Evolutionary conservation across 1,284 basidiomycete species (phyloP), one percentile per base, ranked within the genome.

Genomic region (Leccinum pachyderme): DNA sequence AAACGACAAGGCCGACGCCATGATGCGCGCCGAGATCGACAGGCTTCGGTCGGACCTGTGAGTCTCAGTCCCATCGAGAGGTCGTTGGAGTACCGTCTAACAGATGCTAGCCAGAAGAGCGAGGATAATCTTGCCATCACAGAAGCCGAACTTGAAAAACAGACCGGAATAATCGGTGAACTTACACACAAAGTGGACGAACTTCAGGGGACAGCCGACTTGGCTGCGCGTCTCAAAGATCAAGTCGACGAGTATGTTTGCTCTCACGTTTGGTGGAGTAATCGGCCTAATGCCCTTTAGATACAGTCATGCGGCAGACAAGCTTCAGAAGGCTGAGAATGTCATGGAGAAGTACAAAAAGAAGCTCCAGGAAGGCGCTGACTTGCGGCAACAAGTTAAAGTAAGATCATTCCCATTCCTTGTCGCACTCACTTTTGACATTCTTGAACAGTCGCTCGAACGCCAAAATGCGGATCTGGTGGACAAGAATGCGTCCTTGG

Each of bases 331-430:
- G 77, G 91, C 88, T 6, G 96, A 98, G 72, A 96, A 96, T 65
- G 95, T 96, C 32, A 93, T 98, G 81, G 95, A 98, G 73, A 99
- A 98, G 73, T 97, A 98, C 76, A 96, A 96, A 78, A 96, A 94
- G 81, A 98, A 98, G 74, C 81, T 98, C 4, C 96, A 98, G 64
- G 96, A 98, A 69, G 86, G 89, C 4, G 92, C 91, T 3, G 92
- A 95, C 63, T 79, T 96, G 39, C 85, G 93, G 25, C 84, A 93
- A 59, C 86, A 89, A 62, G 81, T 97, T 66, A 93, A 93, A 76
- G 92, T 91, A 61, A 37, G 75, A 61, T 43, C 2, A 46, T 33
- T 45, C 9, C 41, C 25, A 52, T 56, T 32, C 50, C 33, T 18
- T 60, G 11, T 53, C 18, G 25, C 24, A 58, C 27, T 31, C 33